Base-by-base conservation (phyloP, 2,329 filamentous ascomycete genomes). In the Trichophyton benhamiae region DNA sequence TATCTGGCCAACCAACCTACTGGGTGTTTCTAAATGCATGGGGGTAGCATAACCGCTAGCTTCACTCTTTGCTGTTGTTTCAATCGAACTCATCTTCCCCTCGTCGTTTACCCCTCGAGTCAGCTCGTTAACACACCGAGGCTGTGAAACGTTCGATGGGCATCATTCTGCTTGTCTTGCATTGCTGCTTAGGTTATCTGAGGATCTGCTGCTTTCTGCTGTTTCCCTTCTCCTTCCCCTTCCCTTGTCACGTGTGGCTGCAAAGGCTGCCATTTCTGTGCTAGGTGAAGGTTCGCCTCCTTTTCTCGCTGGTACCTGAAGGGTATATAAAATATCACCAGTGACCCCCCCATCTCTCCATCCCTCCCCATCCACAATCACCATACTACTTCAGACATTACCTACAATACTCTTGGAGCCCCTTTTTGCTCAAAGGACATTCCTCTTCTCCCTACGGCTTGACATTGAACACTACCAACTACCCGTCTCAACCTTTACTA, bases 1-100 rank as follows among this genome's bases (percentile, higher is more conserved):
- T 53, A 53, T 53, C 49, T 53, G 49, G 22, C 49, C 49, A 25
- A 53, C 49, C 49, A 53, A 53, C 33, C 49, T 53, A 25, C 49
- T 53, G 49, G 49, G 49, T 53, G 49, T 53, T 53, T 33, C 9
- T 25, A 53, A 53, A 25, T 15, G 49, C 49, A 53, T 53, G 49
- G 49, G 49, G 49, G 49, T 9, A 30, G 49, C 49, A 53, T 53
- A 53, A 53, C 49, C 49, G 49, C 49, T 30, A 53, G 11, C 49
- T 53, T 53, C 49, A 53, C 49, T 30, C 27, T 30, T n/a, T 13
- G 13, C 22, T 30, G 3, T 22, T 53, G 22, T 53, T 53, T 30
- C 22, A 30, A 53, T 22, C 49, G 3, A 30, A 22, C n/a, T n/a
- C 15, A 27, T 53, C 49, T n/a, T 44, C 22, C n/a, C 22, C 49